Evolutionary conservation across 2,329 filamentous ascomycete genomes (phyloP), one percentile per base, ranked within the genome.

Genomic region (Fusarium ramigenum): DNA sequence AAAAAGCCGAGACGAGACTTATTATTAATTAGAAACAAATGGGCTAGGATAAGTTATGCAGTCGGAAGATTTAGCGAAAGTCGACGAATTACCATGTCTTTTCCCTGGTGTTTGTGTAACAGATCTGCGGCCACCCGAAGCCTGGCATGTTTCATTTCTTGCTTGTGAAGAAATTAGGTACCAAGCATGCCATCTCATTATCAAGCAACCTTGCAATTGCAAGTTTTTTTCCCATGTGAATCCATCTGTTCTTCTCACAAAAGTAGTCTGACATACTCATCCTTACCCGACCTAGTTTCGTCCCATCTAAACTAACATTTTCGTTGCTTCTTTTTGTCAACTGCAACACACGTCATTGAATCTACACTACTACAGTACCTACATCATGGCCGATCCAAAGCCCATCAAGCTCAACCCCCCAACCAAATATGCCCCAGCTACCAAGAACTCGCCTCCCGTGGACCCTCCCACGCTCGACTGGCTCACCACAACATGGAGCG

Each of bases 401-500:
- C 67, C 76, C 50, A 78, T 81, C 47, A 60, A 70, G 30, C 77
- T 83, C 65, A 73, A 62, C 4, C 68, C 80, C 8, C 89, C 89
- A 2, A 87, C 86, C 59, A 87, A 86, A 75, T 89, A 89, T 77
- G 67, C 74, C n/a, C 57, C 70, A n/a, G 61, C 67, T 19, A 53
- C 81, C 60, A 56, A 75, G 65, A 36, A 73, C 43, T 70, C 78
- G 30, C 68, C 79, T 43, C 39, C 79, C 53, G 84, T 80, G 19
- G 72, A 84, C 3, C 90, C 91, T 9, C 79, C 87, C 6, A 69
- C 66, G 5, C 80, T 90, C 32, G 81, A 86, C 64, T 93, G 88
- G 87, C 87, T 94, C 50, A 82, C 86, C 59, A 85, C 91, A 68
- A 93, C 89, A 66, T 95, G 93, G 93, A 84, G 88, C 75, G 92